These are phyloP conservation scores for Bacidia gigantensis DNA, from an alignment of 495 filamentous ascomycete species.

Conservation along the genomic window DNA sequence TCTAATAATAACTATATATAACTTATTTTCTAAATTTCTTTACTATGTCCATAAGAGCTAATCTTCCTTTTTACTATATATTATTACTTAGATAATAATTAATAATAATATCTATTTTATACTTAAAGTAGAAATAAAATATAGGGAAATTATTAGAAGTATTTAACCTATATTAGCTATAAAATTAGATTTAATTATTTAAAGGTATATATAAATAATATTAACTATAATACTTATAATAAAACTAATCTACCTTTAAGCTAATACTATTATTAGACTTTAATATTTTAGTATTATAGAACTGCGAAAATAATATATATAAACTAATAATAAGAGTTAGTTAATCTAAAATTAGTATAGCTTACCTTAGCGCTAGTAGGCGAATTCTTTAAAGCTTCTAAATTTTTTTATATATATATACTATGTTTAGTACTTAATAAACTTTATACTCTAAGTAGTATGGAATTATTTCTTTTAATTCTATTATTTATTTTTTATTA, in stretches of 20 bases:
- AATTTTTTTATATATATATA: no score
- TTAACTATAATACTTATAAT: neutral
- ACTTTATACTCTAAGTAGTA: neutral
- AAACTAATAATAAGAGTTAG: no score
- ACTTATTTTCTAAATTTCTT: neutral
- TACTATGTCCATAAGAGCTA: neutral
- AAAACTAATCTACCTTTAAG: neutral
- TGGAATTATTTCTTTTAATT: slow-evolving; percentile 1
- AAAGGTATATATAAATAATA: neutral
- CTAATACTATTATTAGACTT: no score
- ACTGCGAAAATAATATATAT: no score
- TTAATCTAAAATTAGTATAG: no score
- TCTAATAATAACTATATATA: neutral
- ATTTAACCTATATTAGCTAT: neutral
- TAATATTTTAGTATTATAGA: no score
- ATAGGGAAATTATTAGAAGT: neutral
- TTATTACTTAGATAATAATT: neutral
- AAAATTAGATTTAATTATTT: neutral
- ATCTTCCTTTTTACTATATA: slow-evolving; percentile 2
- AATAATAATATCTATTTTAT: neutral
- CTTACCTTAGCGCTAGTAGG: no score
- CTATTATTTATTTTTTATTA: neutral
- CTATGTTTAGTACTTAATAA: no score
- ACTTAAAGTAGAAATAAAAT: neutral
- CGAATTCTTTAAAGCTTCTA: no score